phyloP scores from a whole-genome alignment of 2,329 filamentous ascomycete species.

The Cladosporium austrohemisphaericum region DNA sequence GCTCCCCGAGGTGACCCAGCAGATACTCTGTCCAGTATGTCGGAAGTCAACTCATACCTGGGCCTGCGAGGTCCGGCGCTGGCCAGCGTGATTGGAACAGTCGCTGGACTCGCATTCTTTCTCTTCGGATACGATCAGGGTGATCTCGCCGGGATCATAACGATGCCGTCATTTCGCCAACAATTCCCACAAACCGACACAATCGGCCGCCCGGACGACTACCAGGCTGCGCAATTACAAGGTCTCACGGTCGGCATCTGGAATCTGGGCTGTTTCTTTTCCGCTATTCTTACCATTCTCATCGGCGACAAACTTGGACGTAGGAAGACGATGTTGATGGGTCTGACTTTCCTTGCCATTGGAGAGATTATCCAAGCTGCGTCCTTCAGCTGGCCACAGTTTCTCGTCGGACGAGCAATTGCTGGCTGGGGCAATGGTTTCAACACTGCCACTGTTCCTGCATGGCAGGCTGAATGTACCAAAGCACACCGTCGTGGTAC shows the following conservation, averaged over 20 bases:
- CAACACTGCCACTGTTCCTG: slow-evolving; percentile 42
- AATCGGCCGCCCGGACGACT: slow-evolving; percentile 33
- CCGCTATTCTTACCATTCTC: slow-evolving; percentile 41
- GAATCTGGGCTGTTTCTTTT: slow-evolving; percentile 44
- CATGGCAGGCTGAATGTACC: slow-evolving; percentile 46
- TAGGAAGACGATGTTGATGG: slow-evolving; percentile 57
- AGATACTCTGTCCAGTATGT: no score
- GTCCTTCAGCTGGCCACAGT: slow-evolving; percentile 44
- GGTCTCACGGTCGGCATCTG: slow-evolving; percentile 40
- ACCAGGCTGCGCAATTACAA: slow-evolving; percentile 39
- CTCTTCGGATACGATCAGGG: slow-evolving; percentile 61
- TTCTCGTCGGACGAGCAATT: slow-evolving; percentile 50
- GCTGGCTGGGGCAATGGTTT: slow-evolving; percentile 47
- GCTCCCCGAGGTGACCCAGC: no score
- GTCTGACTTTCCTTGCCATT: slow-evolving; percentile 55
- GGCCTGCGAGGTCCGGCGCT: slow-evolving; percentile 15
- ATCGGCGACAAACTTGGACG: slow-evolving; percentile 58
- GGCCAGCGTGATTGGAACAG: slow-evolving; percentile 7
- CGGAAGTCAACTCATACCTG: slow-evolving; percentile 9
- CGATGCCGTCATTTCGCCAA: slow-evolving; percentile 57
- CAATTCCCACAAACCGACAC: slow-evolving; percentile 41
- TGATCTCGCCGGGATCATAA: slow-evolving; percentile 52
- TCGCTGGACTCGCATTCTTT: slow-evolving; percentile 11
- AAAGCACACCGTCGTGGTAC: slow-evolving; percentile 46
- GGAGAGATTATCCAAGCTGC: slow-evolving; percentile 58